Base-by-base conservation (phyloP, 768 basidiomycete species). In the Lactifluus rugatus region DNA sequence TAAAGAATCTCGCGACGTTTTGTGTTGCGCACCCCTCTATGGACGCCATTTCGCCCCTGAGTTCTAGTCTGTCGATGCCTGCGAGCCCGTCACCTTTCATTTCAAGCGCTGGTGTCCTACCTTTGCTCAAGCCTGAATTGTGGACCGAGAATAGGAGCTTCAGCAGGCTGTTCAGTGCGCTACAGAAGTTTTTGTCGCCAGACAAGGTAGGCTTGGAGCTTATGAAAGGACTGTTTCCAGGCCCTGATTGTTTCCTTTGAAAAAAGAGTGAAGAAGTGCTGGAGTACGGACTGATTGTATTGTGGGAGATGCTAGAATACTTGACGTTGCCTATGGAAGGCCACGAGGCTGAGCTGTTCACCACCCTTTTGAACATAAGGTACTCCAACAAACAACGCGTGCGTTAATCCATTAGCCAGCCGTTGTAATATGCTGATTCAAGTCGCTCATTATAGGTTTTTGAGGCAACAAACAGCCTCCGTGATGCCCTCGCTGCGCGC, bases 231-330 rank as follows among this genome's bases (percentile, higher is more conserved):
- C 23, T n/a, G 46, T 23, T 47, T 48, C 34, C 62, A 36, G 49
- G 45, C 14, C 42, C 57, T 65, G 54, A 62, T 54, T 41, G 25
- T 50, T 47, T 58, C 26, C 17, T 56, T 39, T 52, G 5, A 50
- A 52, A 36, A 34, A 66, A 93, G 88, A 73, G 73, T 49, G 78
- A 79, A 48, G 81, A 84, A 62, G 74, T 79, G 54, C 73, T 93
- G 26, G 84, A 87, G 67, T 89, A 90, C 65, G 91, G 82, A 26
- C 71, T 94, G 62, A 86, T 93, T 57, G 75, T 89, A 32, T 66
- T 92, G 11, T 93, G 87, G 87, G 91, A 93, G 70, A 76, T 92
- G 67, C 72, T 94, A 5, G 85, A 85, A 66, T 79, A 85, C 63
- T 89, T 92, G 67, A 76, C 81, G 23, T 70, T 76, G 31, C 78